Conservation (phyloP, 129 eudicot genomes). For the Oenanthe sinensis region DNA sequence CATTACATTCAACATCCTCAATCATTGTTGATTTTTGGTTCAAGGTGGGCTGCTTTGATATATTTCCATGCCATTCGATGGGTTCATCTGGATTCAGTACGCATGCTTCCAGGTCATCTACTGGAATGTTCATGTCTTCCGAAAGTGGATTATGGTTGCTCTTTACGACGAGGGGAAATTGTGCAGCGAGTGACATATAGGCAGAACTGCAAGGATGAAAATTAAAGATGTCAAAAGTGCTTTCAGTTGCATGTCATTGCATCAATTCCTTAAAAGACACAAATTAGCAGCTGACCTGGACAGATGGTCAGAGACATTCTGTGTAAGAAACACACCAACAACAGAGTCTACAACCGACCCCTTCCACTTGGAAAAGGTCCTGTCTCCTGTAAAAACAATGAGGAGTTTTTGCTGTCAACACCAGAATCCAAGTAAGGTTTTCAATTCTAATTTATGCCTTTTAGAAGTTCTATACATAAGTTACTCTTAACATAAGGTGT, state of each 20-base stretch:
- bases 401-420: neutral
- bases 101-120: constrained; percentile 37
- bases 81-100: constrained; percentile 44
- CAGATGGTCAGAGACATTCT: constrained; percentile 93
- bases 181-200: constrained; percentile 84
- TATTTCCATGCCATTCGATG: constrained; percentile 30
- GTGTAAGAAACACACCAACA: constrained; percentile 94
- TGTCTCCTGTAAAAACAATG: constrained; percentile 57
- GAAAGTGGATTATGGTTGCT: constrained; percentile 17
- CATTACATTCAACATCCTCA: constrained; percentile 24
- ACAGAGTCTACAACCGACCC: constrained; percentile 97
- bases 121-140: constrained; percentile 32
- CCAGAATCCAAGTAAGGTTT: neutral
- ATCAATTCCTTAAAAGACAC: constrained; percentile 4
- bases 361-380: constrained; percentile 96
- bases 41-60: constrained; percentile 22
- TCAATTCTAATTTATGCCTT: neutral
- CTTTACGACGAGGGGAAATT: constrained; percentile 51
- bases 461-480: neutral
- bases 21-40: constrained; percentile 27
- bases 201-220: constrained; percentile 70
- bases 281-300: constrained; percentile 54
- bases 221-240: constrained; percentile 6
- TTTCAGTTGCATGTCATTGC: neutral
- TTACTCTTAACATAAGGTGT: neutral